Percentiles rank a stretch among this genome's conserved stretches.
phyloP scores from a whole-genome alignment of 768 basidiomycete species.

The Lactarius akahatsu region DNA sequence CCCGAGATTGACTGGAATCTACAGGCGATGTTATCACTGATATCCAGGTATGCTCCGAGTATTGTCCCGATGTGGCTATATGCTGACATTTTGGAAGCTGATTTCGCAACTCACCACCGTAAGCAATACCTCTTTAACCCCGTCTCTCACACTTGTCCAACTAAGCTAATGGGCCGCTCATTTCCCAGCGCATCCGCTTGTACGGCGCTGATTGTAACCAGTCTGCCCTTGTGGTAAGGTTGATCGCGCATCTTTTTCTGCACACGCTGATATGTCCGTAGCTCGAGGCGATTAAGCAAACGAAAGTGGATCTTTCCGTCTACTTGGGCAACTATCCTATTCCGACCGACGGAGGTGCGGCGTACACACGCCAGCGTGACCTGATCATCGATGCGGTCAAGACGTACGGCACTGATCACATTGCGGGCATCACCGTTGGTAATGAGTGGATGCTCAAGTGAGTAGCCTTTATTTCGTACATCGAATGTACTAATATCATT shows the following conservation, averaged over 20 bases:
- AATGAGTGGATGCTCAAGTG: constrained; percentile 88
- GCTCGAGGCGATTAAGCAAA: constrained; percentile 87
- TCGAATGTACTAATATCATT: not conserved
- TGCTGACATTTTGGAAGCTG: constrained; percentile 43
- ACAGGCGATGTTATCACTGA: constrained; percentile 62
- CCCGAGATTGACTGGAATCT: not conserved
- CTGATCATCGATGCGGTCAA: constrained; percentile 65
- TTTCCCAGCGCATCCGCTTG: constrained; percentile 59
- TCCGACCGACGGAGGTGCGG: constrained; percentile 59
- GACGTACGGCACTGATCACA: constrained; percentile 72
- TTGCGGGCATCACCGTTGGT: constrained; percentile 84
- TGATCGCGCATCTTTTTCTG: not conserved
- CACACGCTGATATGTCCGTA: constrained; percentile 30
- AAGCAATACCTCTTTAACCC: constrained; percentile 18
- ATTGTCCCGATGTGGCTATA: not conserved
- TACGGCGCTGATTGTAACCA: constrained; percentile 91
- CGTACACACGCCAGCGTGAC: constrained; percentile 73
- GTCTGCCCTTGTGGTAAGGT: constrained; percentile 65
- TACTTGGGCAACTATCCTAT: constrained; percentile 71
- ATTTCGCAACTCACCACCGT: constrained; percentile 80
- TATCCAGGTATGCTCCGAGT: constrained; percentile 52
- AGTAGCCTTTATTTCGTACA: constrained; percentile 29
- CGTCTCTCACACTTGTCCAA: not conserved
- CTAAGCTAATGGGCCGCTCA: not conserved
- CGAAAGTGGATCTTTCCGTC: constrained; percentile 83